Base-by-base conservation (phyloP, 1,284 basidiomycete genomes). In the Stygiomarasmius scandens region DNA sequence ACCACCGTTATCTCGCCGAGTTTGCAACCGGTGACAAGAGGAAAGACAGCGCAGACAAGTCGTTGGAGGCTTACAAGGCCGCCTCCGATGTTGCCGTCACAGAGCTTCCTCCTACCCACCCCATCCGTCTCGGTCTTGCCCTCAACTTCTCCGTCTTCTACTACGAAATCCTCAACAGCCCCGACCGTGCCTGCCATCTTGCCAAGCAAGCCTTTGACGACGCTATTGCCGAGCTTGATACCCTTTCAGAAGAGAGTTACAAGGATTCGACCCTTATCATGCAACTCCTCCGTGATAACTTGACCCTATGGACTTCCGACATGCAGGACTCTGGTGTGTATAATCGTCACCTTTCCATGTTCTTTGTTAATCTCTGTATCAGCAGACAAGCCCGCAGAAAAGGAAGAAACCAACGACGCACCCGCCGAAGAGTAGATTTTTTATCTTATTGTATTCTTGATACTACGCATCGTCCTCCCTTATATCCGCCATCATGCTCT, bases 101-200 rank as follows among this genome's bases (percentile, higher is more conserved):
- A 54, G 96, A 99, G 81, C 90, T 99, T 52, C 95, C 96, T 44
- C 97, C 96, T 25, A 99, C 96, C 68, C 97, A 99, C 84, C 96
- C 96, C 67, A 99, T 99, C 79, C 95, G 96, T 74, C 93, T 99
- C 64, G 96, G 96, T 79, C 93, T 99, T 58, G 97, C 96, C 51
- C 86, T 99, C 72, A 99, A 99, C 89, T 99, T 99, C 87, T 98
- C 95, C 62, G 96, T 99, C 60, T 99, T 99, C 86, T 99, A 99
- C 89, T 99, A 98, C 83, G 97, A 99, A 81, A 98, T 99, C 77
- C 90, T 99, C 77, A 99, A 99, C 89, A 93, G 90, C 74, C 96
- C 96, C 69, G 96, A 98, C 80, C 94, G 95, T 77, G 96, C 96
- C 60, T 99, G 96, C 84, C 96, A 98, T 77, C 93, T 98, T 68